A percentile compares a stretch with the other conserved stretches of the same genome.
phyloP scores from a whole-genome alignment of 2,329 filamentous ascomycete species.

The Calycina herbarum region DNA sequence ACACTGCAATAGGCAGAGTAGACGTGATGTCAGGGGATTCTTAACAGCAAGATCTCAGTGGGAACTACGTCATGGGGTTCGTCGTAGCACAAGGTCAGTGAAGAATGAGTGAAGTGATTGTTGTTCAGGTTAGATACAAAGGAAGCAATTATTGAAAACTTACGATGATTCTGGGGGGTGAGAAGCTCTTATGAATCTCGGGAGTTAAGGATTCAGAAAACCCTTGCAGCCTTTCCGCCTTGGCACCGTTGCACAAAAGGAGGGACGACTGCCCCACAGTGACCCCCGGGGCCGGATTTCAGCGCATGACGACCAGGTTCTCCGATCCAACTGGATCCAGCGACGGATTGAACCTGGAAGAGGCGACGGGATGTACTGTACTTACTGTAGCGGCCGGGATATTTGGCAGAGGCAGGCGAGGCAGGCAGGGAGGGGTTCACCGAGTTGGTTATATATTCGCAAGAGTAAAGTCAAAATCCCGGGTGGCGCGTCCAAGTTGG shows the following conservation, averaged over 20 bases:
- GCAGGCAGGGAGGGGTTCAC: neutral
- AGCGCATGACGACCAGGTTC: constrained; percentile 6
- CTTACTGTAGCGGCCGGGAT: neutral
- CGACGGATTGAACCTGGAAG: neutral
- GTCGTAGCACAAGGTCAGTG: neutral
- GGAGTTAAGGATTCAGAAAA: neutral
- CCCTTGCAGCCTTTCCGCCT: neutral
- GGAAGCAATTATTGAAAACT: neutral
- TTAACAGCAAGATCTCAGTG: neutral
- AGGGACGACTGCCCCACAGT: constrained; percentile 4
- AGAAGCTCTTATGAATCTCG: constrained; percentile 25
- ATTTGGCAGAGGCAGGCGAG: neutral
- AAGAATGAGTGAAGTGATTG: neutral
- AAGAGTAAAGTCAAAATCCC: neutral
- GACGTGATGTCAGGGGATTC: neutral
- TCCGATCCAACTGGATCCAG: neutral
- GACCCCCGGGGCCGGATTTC: neutral
- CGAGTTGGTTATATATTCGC: neutral
- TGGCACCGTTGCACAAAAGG: constrained; percentile 14
- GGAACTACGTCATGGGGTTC: neutral
- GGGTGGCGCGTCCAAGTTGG: neutral
- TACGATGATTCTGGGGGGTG: constrained; percentile 3
- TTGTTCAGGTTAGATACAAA: neutral
- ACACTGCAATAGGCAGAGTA: neutral
- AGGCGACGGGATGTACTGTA: neutral